phyloP scores from a whole-genome alignment of 106 monocot species.

The Dendrobium huoshanense region DNA sequence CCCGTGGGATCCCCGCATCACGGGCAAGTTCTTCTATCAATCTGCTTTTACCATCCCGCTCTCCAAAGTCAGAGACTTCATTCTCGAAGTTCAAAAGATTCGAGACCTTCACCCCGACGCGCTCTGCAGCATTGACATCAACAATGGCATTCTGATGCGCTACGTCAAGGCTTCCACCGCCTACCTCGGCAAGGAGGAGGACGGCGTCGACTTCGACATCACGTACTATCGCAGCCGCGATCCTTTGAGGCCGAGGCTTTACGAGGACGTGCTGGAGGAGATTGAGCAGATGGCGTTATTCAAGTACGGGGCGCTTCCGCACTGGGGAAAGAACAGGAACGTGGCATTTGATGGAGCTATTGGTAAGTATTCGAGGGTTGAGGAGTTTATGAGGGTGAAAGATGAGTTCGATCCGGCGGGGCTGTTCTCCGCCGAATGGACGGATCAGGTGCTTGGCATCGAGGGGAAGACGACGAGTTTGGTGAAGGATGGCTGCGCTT shows the following conservation, averaged over 20 bases:
- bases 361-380: constrained; percentile 24
- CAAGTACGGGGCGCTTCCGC: constrained; percentile 69
- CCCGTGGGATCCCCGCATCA: constrained; percentile 43
- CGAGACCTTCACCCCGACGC: constrained; percentile 22
- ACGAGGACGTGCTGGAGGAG: constrained; percentile 62
- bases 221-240: constrained; percentile 50
- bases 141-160: constrained; percentile 43
- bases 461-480: constrained; percentile 28
- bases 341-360: constrained; percentile 41
- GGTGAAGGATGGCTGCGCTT: constrained; percentile 45
- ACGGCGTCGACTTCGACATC: constrained; percentile 48
- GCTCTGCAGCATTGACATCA: constrained; percentile 44
- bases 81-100: constrained; percentile 46
- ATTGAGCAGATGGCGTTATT: constrained; percentile 76
- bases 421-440: constrained; percentile 71
- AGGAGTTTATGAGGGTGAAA: constrained; percentile 41
- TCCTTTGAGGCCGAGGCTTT: constrained; percentile 32
- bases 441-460: constrained; percentile 54
- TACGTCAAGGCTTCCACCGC: constrained; percentile 42
- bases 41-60: constrained; percentile 38
- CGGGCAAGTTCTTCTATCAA: constrained; percentile 26
- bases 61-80: constrained; percentile 37
- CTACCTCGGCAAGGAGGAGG: constrained; percentile 37
- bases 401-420: constrained; percentile 37
- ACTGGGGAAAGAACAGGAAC: constrained; percentile 75